Percentiles rank a stretch among this genome's conserved stretches.
phyloP scores from a whole-genome alignment of 176 grass and related monocot genomes.

The Areca catechu region DNA sequence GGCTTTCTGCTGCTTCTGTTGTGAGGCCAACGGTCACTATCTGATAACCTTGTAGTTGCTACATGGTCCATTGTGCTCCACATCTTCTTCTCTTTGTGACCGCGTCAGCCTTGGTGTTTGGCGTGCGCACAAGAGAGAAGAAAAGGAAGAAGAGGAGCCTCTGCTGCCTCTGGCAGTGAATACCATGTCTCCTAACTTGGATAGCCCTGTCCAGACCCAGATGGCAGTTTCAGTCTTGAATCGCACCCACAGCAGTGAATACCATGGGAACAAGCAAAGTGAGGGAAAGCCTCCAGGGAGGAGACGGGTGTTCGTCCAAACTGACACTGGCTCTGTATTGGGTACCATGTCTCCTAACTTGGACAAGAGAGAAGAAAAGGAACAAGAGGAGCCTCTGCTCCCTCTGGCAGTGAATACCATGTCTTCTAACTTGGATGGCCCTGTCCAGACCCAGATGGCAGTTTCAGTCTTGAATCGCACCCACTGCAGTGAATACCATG shows the following conservation, averaged over 20 bases:
- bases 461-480: slow-evolving; percentile 42
- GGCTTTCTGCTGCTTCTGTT: too few species aligned
- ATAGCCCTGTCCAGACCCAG: slow-evolving; percentile 66
- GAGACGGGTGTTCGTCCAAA: slow-evolving; percentile 67
- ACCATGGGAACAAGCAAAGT: slow-evolving; percentile 23
- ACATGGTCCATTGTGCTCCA: slow-evolving; percentile 1
- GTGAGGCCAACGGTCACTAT: too few species aligned
- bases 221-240: slow-evolving; percentile 55
- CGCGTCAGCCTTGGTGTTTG: slow-evolving; percentile 21
- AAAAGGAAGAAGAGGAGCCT: slow-evolving; percentile 22
- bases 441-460: slow-evolving; percentile 65
- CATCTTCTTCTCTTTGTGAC: slow-evolving; percentile 12
- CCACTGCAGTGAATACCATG: slow-evolving; percentile 31
- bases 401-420: background rate
- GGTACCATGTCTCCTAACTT: too few species aligned
- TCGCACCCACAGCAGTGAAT: slow-evolving; percentile 29
- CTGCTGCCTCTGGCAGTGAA: background rate
- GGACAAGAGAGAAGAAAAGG: slow-evolving; percentile 30
- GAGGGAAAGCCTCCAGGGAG: slow-evolving; percentile 23
- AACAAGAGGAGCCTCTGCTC: slow-evolving; percentile 10
- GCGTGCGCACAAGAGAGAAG: slow-evolving; percentile 22
- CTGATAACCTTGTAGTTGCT: slow-evolving; percentile 34
- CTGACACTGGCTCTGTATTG: slow-evolving; percentile 47
- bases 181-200: slow-evolving; percentile 44
- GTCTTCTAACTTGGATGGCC: slow-evolving; percentile 50